Base-by-base conservation (phyloP, 2,329 filamentous ascomycete species). In the Fusarium camptoceras region DNA sequence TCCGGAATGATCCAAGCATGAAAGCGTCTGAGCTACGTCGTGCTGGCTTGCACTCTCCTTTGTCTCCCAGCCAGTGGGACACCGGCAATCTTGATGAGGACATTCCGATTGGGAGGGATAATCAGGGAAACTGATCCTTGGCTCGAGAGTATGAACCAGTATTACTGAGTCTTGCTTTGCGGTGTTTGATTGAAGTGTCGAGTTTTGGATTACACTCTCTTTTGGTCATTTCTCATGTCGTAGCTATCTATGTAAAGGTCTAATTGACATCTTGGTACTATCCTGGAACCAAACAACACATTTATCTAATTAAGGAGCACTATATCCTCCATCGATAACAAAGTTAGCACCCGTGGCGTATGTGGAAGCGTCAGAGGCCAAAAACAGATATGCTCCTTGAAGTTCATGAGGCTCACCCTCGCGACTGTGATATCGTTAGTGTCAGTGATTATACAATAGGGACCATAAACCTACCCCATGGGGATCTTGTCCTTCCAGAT, bases 281-380 rank as follows among this genome's bases (percentile, higher is more conserved):
- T 16, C 14, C 27, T 20, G 24, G 14, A 27, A 5, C 39, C 16
- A 16, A 6, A 16, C 15, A 16, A 28, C 1, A 27, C 16, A 18
- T 37, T n/a, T 20, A 9, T 14, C 9, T 20, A 20, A 22, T 31
- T 34, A 75, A 47, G 73, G 73, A 51, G 73, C 73, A n/a, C 70
- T 77, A 54, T 78, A 78, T 3, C 76, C 76, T 28, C 76, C 76
- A 27, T 78, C 76, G 15, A 78, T 66, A 27, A 75, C 64, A 58
- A 78, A 76, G 62, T 78, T 78, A 30, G 76, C 75, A 27, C 76
- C 76, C 6, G 76, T 78, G 22, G 76, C 75, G 39, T 78, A 78
- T 11, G 76, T 77, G 22, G 74, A 78, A 42, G 77, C 73, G 54
- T 78, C 76, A 46, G 78, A 76, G 43, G 75, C 78, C 53, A 75